Evolutionary conservation across 768 basidiomycete species (phyloP).

Genomic region (Gymnopilus dilepis): DNA sequence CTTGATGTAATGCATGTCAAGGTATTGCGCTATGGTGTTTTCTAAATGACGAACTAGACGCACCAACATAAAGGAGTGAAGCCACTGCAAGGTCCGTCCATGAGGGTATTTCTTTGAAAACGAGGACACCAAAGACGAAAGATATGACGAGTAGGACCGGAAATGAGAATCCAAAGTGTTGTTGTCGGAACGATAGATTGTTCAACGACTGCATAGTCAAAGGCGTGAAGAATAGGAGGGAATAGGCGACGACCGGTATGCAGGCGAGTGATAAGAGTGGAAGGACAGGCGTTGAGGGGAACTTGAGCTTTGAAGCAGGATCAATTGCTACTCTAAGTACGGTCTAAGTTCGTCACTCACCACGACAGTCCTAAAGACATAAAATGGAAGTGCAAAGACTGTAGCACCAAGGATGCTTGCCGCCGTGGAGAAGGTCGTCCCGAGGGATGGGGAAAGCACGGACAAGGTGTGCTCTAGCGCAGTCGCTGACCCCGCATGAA

Average conservation of each 20-base stretch:
- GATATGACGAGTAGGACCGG: constrained; percentile 54
- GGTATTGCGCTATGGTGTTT: not conserved
- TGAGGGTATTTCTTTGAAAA: constrained; percentile 64
- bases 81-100: constrained; percentile 67
- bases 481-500: constrained; percentile 64
- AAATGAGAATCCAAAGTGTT: constrained; percentile 65
- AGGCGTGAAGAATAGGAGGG: constrained; percentile 64
- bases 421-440: constrained; percentile 58
- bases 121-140: constrained; percentile 59
- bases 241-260: constrained; percentile 67
- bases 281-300: constrained; percentile 54
- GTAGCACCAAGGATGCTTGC: constrained; percentile 67
- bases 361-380: constrained; percentile 60
- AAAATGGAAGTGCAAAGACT: constrained; percentile 66
- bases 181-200: constrained; percentile 55
- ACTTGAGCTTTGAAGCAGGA: constrained; percentile 45
- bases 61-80: constrained; percentile 68
- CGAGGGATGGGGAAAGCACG: constrained; percentile 61
- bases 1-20: constrained; percentile 33
- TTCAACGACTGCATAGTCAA: constrained; percentile 52
- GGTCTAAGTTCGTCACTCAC: constrained; percentile 43
- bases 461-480: constrained; percentile 67
- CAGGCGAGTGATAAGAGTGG: constrained; percentile 61
- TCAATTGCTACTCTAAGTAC: constrained; percentile 15
- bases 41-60: not conserved